Percentiles rank a stretch among this genome's conserved stretches.
These are phyloP conservation scores for Botryotinia globosa DNA, from an alignment of 2,329 filamentous ascomycete genomes.

Conservation along the genomic window DNA sequence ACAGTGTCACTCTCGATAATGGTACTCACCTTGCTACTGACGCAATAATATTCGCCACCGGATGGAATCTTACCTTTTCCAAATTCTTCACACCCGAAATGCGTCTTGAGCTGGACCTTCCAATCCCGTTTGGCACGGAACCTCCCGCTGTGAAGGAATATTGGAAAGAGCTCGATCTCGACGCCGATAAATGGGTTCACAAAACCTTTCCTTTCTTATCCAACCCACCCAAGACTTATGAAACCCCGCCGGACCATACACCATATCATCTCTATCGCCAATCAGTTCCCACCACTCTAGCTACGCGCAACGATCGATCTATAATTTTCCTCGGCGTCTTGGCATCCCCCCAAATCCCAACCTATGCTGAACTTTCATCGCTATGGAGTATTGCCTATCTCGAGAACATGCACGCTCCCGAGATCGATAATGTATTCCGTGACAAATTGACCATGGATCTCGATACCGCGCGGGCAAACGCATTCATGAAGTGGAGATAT, in stretches of 20 bases:
- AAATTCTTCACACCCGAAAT: conserved; percentile 12
- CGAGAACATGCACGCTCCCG: conserved; percentile 17
- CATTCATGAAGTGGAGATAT: conserved; percentile 19
- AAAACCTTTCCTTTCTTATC: conserved; percentile 20
- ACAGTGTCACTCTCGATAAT: conserved; percentile 8
- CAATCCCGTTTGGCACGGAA: conserved; percentile 3
- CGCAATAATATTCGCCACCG: conserved; percentile 18
- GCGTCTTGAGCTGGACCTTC: conserved; percentile 18
- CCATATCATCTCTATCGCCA: conserved; percentile 44
- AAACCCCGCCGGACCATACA: conserved; percentile 1
- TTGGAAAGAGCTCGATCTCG: conserved; percentile 10
- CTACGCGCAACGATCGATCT: conserved; percentile 37
- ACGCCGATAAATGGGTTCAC: conserved; percentile 16
- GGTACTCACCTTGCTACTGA: conserved; percentile 4
- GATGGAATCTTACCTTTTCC: conserved; percentile 18
- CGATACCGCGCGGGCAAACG: neutral
- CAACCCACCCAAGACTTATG: conserved; percentile 15
- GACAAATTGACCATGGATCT: conserved; percentile 14
- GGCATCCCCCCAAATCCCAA: conserved; percentile 17
- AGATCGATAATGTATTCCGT: neutral
- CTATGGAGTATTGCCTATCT: conserved; percentile 22
- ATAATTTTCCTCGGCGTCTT: conserved; percentile 37
- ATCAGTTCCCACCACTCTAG: conserved; percentile 31
- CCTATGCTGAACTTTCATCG: conserved; percentile 20
- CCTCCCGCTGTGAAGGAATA: conserved; percentile 1